phyloP scores from a whole-genome alignment of 2,329 filamentous ascomycete species.

The Colletotrichum brevisporum region DNA sequence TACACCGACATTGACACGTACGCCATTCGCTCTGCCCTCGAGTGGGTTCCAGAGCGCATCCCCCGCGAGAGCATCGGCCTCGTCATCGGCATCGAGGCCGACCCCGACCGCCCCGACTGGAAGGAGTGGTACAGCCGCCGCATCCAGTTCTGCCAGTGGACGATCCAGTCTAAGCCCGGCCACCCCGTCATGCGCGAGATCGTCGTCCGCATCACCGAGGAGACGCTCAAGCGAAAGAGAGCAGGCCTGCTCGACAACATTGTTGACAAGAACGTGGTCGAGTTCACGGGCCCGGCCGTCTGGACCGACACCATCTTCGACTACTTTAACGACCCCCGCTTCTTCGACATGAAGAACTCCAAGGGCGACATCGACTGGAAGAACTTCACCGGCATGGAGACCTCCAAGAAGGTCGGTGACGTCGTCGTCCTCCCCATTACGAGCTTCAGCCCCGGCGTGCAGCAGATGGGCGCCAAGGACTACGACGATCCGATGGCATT shows the following conservation, averaged over 20 bases:
- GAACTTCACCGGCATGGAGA: conserved; percentile 90
- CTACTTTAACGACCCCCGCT: conserved; percentile 93
- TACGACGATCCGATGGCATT: conserved; percentile 95
- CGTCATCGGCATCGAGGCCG: conserved; percentile 95
- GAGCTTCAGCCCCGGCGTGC: conserved; percentile 94
- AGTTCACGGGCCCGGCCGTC: conserved; percentile 92
- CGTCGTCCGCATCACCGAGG: conserved; percentile 86
- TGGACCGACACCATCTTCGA: conserved; percentile 95
- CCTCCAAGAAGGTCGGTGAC: conserved; percentile 89
- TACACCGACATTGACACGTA: conserved; percentile 95
- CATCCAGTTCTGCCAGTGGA: conserved; percentile 99
- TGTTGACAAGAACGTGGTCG: conserved; percentile 81
- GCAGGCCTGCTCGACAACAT: conserved; percentile 72
- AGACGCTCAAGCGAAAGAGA: conserved; percentile 81
- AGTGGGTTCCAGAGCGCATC: conserved; percentile 88
- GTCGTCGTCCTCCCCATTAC: conserved; percentile 96
- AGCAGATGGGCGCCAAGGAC: conserved; percentile 92
- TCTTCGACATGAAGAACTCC: conserved; percentile 83
- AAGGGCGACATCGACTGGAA: conserved; percentile 83
- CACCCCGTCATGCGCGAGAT: conserved; percentile 93
- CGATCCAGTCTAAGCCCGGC: conserved; percentile 94
- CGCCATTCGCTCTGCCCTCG: conserved; percentile 84
- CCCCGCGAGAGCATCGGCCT: conserved; percentile 85
- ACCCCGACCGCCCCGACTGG: conserved; percentile 95
- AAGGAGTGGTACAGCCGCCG: conserved; percentile 94